Base-by-base conservation (phyloP, 192 early-diverging fungal species). In the Cetraspora pellucida region DNA sequence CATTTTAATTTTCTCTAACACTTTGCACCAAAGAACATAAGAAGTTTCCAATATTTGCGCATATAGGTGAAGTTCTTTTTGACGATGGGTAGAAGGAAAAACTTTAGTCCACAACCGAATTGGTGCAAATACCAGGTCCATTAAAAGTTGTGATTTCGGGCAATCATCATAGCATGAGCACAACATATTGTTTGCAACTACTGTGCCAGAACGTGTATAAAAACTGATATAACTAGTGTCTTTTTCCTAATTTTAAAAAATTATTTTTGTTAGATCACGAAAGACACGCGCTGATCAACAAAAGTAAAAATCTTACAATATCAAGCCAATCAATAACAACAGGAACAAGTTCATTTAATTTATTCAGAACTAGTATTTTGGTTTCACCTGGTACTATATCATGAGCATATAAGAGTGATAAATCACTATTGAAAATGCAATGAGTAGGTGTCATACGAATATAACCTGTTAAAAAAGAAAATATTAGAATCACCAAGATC, bases 11-110 rank as follows among this genome's bases (percentile, higher is more conserved):
- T 28, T n/a, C 10, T 43, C 28, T 43, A 65, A 65, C 14, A 31
- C 3, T 65, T 65, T 30, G 43, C 63, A 30, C 63, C 63, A 65
- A 65, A 28, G 43, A 31, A 31, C 10, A 37, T 71, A 71, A 10
- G 50, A 11, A 0, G 69, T 71, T 71, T 71, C 69, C 16, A 71
- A 27, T 27, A 71, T 28, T 52, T 71, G 69, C 47, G 54, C 50
- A 54, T 71, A 71, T 37, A 49, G 69, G 16, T 71, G 69, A 71
- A 71, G 69, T n/a, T 30, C 25, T 55, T 55, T 25, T 31, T 71
- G 49, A 1, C 69, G 69, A 55, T 71, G 50, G 2, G 69, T 71
- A 31, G 49, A 54, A 19, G 69, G 28, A 7, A 54, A 31, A 19
- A 52, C 13, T 31, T 37, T 17, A 54, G 69, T 71, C 69, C 69